phyloP scores from a whole-genome alignment of 2,329 filamentous ascomycete genomes.

The Diaporthe destruens region DNA sequence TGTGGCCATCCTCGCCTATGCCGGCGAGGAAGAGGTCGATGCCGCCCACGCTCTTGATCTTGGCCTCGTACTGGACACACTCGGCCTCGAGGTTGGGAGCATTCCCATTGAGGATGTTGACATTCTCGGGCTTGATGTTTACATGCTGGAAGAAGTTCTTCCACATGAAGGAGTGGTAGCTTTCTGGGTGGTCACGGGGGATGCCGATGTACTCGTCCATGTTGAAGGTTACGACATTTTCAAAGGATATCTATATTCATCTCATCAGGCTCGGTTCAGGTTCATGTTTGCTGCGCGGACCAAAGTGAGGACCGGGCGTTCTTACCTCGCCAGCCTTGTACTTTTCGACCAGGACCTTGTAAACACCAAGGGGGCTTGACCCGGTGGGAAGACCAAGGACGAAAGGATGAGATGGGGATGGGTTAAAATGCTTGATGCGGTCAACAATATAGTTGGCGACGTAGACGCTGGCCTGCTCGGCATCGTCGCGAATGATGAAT shows the following conservation, averaged over 20 bases:
- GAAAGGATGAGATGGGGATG: conserved; percentile 74
- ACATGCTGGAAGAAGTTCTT: conserved; percentile 82
- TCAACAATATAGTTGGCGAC: conserved; percentile 81
- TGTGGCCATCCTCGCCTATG: conserved; percentile 82
- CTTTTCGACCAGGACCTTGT: conserved; percentile 74
- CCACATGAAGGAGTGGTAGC: conserved; percentile 88
- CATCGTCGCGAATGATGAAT: conserved; percentile 78
- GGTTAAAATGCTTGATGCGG: conserved; percentile 76
- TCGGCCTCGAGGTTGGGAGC: conserved; percentile 76
- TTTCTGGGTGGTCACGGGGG: conserved; percentile 79
- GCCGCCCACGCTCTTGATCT: conserved; percentile 75
- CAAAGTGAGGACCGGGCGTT: no score
- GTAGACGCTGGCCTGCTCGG: conserved; percentile 72
- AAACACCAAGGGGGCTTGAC: conserved; percentile 77
- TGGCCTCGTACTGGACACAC: conserved; percentile 79
- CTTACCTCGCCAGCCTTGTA: conserved; percentile 67
- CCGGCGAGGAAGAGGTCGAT: conserved; percentile 84
- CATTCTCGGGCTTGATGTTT: conserved; percentile 75
- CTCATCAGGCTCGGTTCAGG: not conserved
- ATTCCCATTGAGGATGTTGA: conserved; percentile 81
- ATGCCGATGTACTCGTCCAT: conserved; percentile 81
- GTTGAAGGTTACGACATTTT: conserved; percentile 80
- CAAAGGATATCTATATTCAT: conserved; percentile 52
- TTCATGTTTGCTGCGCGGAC: not conserved
- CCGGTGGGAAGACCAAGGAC: conserved; percentile 81